phyloP scores from a whole-genome alignment of 768 basidiomycete species.

The Psilocybe cyanescens region DNA sequence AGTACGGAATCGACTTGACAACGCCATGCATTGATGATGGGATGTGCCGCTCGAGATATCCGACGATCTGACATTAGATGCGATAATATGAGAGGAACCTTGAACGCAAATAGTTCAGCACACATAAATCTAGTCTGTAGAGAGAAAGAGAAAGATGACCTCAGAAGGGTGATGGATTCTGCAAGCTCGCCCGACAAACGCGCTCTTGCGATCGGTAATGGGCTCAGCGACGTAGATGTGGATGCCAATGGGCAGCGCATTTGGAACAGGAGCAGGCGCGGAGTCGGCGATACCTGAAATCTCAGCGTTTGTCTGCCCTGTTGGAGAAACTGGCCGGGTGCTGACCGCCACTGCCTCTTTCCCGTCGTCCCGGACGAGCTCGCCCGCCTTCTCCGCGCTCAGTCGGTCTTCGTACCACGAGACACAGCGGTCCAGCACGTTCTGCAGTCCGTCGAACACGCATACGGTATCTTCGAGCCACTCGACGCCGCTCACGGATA shows the following conservation, averaged over 20 bases:
- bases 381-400: constrained; percentile 55
- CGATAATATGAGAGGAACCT: constrained; percentile 73
- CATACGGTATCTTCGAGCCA: constrained; percentile 77
- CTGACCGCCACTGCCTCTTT: constrained; percentile 20
- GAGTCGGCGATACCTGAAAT: too few relatives aligned
- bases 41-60: constrained; percentile 77
- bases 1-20: constrained; percentile 68
- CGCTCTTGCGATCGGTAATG: constrained; percentile 84
- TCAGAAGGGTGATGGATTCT: constrained; percentile 76
- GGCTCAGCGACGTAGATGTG: constrained; percentile 74
- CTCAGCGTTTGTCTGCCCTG: too few relatives aligned
- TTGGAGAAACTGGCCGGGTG: constrained; percentile 1
- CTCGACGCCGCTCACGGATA: constrained; percentile 77
- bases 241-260: constrained; percentile 57
- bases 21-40: constrained; percentile 83
- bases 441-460: constrained; percentile 88
- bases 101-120: not conserved
- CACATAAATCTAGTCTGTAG: not conserved
- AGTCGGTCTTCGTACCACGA: constrained; percentile 76
- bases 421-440: constrained; percentile 65
- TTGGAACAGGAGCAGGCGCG: constrained; percentile 8
- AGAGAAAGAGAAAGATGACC: constrained; percentile 39
- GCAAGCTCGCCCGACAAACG: constrained; percentile 87
- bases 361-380: constrained; percentile 58
- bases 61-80: constrained; percentile 72